Conservation (phyloP, 352 stramenopile species). For the Globisporangium irregulare region DNA sequence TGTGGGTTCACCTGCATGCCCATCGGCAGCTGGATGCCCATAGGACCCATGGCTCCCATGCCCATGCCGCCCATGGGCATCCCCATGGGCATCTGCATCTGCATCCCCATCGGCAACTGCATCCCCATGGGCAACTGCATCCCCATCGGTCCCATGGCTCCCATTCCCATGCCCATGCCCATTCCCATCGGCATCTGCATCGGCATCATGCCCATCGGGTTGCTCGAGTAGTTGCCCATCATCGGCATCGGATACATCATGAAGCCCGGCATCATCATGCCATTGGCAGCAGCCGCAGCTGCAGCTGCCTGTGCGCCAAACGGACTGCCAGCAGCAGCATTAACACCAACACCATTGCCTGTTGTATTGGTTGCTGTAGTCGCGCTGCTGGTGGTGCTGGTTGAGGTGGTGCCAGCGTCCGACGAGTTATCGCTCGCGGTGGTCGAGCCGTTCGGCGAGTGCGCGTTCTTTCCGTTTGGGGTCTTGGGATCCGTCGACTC, state of each 20-base stretch:
- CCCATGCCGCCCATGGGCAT: conserved; percentile 34
- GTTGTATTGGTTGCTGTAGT: not conserved
- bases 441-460: conserved; percentile 14
- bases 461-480: not conserved
- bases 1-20: conserved; percentile 31
- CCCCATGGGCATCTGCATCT: conserved; percentile 26
- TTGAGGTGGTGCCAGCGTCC: conserved; percentile 2
- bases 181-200: conserved; percentile 31
- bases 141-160: conserved; percentile 23
- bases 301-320: conserved; percentile 15
- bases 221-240: conserved; percentile 59
- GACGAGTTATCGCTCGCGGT: conserved; percentile 17
- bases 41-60: conserved; percentile 15
- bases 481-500: conserved; percentile 6
- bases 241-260: conserved; percentile 83
- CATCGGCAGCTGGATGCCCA: conserved; percentile 38
- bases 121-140: conserved; percentile 43
- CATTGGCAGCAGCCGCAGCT: conserved; percentile 4
- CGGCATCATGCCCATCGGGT: conserved; percentile 41
- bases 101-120: conserved; percentile 34
- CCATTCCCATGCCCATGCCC: conserved; percentile 30
- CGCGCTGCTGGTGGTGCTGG: conserved; percentile 11
- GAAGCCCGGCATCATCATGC: conserved; percentile 82
- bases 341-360: not conserved
- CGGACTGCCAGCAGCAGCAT: not conserved